Conservation (phyloP, 208 protist species). For the Tritrichomonas foetus region DNA sequence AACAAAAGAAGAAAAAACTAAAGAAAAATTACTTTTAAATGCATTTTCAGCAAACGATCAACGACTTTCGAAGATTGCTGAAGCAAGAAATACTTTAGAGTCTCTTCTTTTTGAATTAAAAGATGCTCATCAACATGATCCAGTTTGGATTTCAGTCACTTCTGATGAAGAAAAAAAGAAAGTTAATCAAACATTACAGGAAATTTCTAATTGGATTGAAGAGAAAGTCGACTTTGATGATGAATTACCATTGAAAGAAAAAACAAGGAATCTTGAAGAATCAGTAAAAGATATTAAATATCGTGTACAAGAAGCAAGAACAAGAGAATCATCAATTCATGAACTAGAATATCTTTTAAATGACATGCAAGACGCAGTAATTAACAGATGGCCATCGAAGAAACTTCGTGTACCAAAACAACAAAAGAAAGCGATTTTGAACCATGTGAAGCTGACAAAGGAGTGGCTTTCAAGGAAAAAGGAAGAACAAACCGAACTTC, state of each 20-base stretch:
- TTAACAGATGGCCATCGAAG: background rate
- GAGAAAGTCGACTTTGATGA: background rate
- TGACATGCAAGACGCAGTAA: slow-evolving; percentile 25
- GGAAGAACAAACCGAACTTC: background rate
- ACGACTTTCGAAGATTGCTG: background rate
- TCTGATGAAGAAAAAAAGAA: background rate
- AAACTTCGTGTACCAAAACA: background rate
- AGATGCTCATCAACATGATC: background rate
- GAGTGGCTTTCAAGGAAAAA: background rate
- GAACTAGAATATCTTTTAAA: background rate
- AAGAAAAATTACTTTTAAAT: background rate
- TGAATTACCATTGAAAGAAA: background rate
- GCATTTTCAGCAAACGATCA: background rate
- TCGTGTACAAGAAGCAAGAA: background rate
- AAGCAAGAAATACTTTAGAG: background rate
- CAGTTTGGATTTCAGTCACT: background rate
- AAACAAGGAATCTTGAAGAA: background rate
- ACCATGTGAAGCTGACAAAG: background rate
- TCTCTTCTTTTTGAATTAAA: background rate
- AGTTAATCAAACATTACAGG: background rate
- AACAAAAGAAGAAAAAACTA: background rate
- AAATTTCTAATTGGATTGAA: background rate
- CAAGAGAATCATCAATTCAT: background rate
- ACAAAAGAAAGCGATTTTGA: slow-evolving; percentile 28
- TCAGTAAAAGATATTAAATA: background rate